phyloP scores from a whole-genome alignment of 768 basidiomycete species.

The Chiua virens region DNA sequence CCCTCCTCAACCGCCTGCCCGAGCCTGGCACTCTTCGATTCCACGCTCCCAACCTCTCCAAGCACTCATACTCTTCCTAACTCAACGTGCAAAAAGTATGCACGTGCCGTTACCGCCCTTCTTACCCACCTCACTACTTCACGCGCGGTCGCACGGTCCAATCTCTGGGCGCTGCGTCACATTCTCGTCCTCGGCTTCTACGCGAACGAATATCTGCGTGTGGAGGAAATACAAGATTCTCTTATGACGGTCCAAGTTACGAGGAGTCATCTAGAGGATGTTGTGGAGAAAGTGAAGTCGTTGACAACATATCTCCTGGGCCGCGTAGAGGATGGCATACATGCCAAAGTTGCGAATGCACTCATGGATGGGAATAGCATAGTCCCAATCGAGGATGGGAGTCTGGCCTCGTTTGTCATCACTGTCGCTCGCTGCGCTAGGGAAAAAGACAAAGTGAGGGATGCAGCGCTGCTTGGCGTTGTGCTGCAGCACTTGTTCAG shows the following conservation, averaged over 20 bases:
- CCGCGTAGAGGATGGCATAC: conserved; percentile 51
- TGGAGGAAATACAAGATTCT: conserved; percentile 48
- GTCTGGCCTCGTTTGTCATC: conserved; percentile 30
- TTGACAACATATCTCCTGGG: conserved; percentile 62
- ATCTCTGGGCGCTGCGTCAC: conserved; percentile 70
- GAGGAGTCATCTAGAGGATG: conserved; percentile 30
- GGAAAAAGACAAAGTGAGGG: conserved; percentile 48
- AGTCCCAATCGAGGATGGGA: conserved; percentile 18
- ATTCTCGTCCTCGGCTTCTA: conserved; percentile 62
- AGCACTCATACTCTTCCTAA: conserved; percentile 14
- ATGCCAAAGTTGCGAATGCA: conserved; percentile 39
- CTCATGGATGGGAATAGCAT: conserved; percentile 29
- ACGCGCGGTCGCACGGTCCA: conserved; percentile 55
- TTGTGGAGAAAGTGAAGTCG: conserved; percentile 49
- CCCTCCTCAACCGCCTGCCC: conserved; percentile 47
- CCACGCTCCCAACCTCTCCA: conserved; percentile 51
- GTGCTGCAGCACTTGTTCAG: conserved; percentile 61
- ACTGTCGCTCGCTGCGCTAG: conserved; percentile 33
- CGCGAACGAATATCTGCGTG: conserved; percentile 57
- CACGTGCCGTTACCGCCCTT: conserved; percentile 58
- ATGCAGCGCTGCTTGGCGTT: conserved; percentile 57
- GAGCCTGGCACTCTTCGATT: conserved; percentile 60
- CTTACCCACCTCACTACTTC: conserved; percentile 56
- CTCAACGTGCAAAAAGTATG: conserved; percentile 43
- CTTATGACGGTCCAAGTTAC: conserved; percentile 38